These are phyloP conservation scores for Dionaea muscipula DNA, from an alignment of 179 eudicot genomes.

Conservation along the genomic window DNA sequence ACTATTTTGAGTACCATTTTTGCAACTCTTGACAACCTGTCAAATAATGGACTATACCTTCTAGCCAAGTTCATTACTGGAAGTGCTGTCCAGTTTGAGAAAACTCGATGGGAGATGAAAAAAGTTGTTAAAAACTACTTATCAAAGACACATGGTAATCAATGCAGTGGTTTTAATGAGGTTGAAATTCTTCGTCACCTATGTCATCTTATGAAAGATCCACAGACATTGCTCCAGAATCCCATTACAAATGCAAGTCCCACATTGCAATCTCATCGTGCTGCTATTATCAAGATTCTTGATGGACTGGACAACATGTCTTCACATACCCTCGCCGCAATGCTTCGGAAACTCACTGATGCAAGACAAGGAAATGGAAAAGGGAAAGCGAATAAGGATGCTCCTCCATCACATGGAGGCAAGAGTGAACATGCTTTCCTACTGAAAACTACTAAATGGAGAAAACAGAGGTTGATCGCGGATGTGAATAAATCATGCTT, in stretches of 20 bases:
- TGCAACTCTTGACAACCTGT: constrained; percentile 48
- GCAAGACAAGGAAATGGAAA: too few relatives aligned
- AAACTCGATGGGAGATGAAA: constrained; percentile 52
- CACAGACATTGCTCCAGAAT: constrained; percentile 29
- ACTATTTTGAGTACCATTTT: constrained; percentile 19
- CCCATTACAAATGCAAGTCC: constrained; percentile 9
- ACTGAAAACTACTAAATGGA: constrained; percentile 18
- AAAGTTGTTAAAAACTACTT: constrained; percentile 34
- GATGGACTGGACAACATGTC: constrained; percentile 38
- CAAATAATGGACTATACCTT: constrained; percentile 41
- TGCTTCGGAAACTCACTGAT: constrained; percentile 60
- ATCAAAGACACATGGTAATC: constrained; percentile 13
- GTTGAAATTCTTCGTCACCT: constrained; percentile 18
- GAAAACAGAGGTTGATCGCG: constrained; percentile 16
- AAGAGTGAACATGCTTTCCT: constrained; percentile 25
- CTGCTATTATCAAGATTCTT: constrained; percentile 34
- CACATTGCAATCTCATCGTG: constrained; percentile 25
- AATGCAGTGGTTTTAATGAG: constrained; percentile 10
- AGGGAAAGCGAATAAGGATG: too few relatives aligned
- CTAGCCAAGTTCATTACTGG: constrained; percentile 41
- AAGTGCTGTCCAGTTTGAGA: constrained; percentile 29
- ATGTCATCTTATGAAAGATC: constrained; percentile 30
- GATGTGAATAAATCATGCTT: constrained; percentile 21
- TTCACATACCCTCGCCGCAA: constrained; percentile 33
- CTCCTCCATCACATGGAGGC: too few relatives aligned